Percentiles rank a stretch among this genome's conserved stretches.
These are phyloP conservation scores for Pseudocercospora cruenta DNA, from an alignment of 2,329 filamentous ascomycete genomes.

Conservation along the genomic window DNA sequence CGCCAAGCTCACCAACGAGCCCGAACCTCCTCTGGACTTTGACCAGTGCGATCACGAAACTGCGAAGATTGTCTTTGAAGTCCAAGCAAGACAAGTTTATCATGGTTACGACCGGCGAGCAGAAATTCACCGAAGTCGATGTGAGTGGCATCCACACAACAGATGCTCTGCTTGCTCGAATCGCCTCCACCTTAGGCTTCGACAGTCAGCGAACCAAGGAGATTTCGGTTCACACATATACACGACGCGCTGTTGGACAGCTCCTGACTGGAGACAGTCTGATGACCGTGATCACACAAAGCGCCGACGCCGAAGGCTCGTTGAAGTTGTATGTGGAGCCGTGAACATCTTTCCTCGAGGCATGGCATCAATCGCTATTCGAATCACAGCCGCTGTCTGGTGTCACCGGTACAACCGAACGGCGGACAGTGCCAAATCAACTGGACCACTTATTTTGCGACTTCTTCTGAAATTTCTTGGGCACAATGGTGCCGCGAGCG, in stretches of 20 bases:
- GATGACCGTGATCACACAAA: not conserved
- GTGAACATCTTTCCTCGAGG: not conserved
- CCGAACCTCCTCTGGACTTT: constrained; percentile 3
- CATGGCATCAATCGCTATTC: not conserved
- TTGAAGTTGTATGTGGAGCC: not conserved
- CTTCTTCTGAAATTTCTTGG: too few relatives aligned
- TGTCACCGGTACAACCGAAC: not conserved
- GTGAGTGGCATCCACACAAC: not conserved
- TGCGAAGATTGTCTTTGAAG: constrained; percentile 1
- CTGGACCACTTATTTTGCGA: too few relatives aligned
- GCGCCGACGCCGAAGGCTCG: constrained; percentile 4
- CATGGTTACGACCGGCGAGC: constrained; percentile 11
- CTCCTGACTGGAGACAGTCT: not conserved
- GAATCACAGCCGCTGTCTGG: not conserved
- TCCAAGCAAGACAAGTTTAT: constrained; percentile 9
- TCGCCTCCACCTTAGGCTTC: not conserved
- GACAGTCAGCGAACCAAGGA: not conserved
- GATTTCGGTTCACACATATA: not conserved
- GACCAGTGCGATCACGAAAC: constrained; percentile 6
- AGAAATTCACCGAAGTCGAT: constrained; percentile 2
- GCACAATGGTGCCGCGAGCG: too few relatives aligned
- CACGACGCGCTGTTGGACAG: not conserved
- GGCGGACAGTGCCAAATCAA: too few relatives aligned
- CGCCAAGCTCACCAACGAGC: not conserved
- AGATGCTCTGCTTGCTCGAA: not conserved